phyloP scores from a whole-genome alignment of 2,329 filamentous ascomycete species.

The Zalaria sp. region DNA sequence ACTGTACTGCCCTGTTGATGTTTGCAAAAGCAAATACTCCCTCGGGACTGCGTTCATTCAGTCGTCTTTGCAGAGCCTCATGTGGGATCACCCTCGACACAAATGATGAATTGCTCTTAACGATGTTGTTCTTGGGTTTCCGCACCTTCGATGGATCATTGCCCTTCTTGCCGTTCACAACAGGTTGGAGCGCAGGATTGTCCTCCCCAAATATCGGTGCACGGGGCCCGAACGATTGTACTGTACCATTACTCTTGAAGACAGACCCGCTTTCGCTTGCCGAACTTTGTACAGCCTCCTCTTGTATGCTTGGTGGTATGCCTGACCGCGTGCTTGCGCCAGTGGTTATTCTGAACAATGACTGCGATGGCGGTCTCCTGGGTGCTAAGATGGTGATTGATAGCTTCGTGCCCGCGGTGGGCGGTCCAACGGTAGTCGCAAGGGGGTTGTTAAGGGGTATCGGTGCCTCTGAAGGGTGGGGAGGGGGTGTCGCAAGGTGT shows the following conservation, averaged over 20 bases:
- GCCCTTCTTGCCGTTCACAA: slow-evolving; percentile 50
- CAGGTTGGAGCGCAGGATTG: slow-evolving; percentile 56
- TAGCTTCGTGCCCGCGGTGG: slow-evolving; percentile 69
- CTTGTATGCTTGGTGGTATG: slow-evolving; percentile 32
- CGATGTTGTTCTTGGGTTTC: slow-evolving; percentile 96
- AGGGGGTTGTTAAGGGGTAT: slow-evolving; percentile 81
- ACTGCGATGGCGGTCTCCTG: slow-evolving; percentile 26
- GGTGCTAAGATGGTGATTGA: slow-evolving; percentile 61
- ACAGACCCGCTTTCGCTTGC: slow-evolving; percentile 31
- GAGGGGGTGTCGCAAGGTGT: slow-evolving; percentile 82
- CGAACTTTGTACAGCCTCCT: slow-evolving; percentile 28
- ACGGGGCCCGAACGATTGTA: slow-evolving; percentile 1
- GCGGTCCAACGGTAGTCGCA: slow-evolving; percentile 70
- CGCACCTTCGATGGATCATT: slow-evolving; percentile 54
- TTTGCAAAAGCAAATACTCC: slow-evolving; percentile 89
- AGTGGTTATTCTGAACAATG: slow-evolving; percentile 7
- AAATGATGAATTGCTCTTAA: slow-evolving; percentile 97
- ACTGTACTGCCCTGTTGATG: slow-evolving; percentile 88
- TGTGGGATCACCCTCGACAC: slow-evolving; percentile 93
- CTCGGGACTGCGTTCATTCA: slow-evolving; percentile 64
- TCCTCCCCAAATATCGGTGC: slow-evolving; percentile 69
- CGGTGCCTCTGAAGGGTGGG: slow-evolving; percentile 86
- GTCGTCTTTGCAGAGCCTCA: slow-evolving; percentile 62
- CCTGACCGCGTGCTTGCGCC: slow-evolving; percentile 7
- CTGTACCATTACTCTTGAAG: slow-evolving; percentile 12